Evolutionary conservation across 495 filamentous ascomycete genomes (phyloP), one percentile per base, ranked within the genome.

Genomic region (Sabuloglossum arenarium): DNA sequence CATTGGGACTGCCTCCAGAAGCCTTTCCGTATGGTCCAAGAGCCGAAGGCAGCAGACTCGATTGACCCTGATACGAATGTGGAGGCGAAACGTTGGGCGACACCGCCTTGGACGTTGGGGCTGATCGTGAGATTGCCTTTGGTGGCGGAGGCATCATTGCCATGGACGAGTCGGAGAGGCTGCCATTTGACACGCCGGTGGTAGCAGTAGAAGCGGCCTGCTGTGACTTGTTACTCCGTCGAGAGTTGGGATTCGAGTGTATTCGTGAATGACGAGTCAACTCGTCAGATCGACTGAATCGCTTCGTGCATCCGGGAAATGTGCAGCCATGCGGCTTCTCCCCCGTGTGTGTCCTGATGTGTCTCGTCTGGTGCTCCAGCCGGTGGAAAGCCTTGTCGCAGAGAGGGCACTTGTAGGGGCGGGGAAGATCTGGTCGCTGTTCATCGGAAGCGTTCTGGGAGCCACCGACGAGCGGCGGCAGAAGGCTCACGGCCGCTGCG

Each of bases 301-400:
- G 85, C 71, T 98, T 98, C 53, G 86, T 91, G 78, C 91, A 98
- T 54, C 88, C 90, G 3, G 86, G 86, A 63, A 86, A 95, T 62
- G 84, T 79, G 77, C 91, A 98, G 42, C 82, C 88, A 63, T 98
- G 91, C 19, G 91, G 91, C 73, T 97, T 98, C 72, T 98, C 91
- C 58, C 91, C 93, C 1, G 91, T 98, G 67, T 98, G 91, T 8
- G 93, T 97, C 61, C 91, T 79, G 64, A 98, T 97, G 67, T 98
- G 91, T 59, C 91, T 78, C 28, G 91, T 98, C 72, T 98, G 91
- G 67, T 98, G 91, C 71, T 98, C 91, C 52, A 98, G 75, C 59
- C 91, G 86, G 76, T 98, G 91, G 74, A 98, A 98, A 31, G 91
- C 91, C 75, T 96, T 95, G 63, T 97, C 93, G 76, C 91, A 98